Conservation (phyloP, 2,329 filamentous ascomycete genomes). For the Chrysoporthe austroafricana region DNA sequence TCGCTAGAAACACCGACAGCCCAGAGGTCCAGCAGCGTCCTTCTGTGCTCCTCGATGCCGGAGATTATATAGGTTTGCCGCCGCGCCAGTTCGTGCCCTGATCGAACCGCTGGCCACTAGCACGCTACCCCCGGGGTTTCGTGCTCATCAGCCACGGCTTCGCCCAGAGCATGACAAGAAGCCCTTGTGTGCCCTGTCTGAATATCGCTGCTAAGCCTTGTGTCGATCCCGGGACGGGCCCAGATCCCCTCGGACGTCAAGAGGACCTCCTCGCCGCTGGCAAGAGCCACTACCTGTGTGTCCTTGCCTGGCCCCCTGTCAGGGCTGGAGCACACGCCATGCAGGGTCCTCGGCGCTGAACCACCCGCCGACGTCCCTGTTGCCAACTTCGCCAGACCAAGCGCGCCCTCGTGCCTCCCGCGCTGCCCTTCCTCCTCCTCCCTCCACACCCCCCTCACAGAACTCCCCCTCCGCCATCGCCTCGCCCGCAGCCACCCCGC, state of each 20-base stretch:
- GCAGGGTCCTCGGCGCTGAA: background rate
- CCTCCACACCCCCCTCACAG: background rate
- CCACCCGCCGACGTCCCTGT: background rate
- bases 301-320: slow-evolving; percentile 22
- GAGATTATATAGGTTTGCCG: no score
- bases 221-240: slow-evolving; percentile 18
- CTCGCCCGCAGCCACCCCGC: slow-evolving; percentile 42
- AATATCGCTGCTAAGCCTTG: background rate
- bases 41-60: no score
- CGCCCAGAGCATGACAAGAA: background rate
- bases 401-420: no score
- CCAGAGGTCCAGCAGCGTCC: background rate
- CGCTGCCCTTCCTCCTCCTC: background rate
- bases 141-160: background rate
- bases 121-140: no score
- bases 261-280: slow-evolving; percentile 47
- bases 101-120: background rate
- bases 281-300: slow-evolving; percentile 47
- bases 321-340: background rate
- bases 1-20: background rate
- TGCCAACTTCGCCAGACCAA: background rate
- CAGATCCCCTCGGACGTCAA: slow-evolving; percentile 46
- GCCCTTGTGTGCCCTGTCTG: no score
- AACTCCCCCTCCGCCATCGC: slow-evolving; percentile 45
- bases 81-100: background rate